These are phyloP conservation scores for Craspedostauros australis DNA, from an alignment of 108 stramenopile species.

Conservation along the genomic window DNA sequence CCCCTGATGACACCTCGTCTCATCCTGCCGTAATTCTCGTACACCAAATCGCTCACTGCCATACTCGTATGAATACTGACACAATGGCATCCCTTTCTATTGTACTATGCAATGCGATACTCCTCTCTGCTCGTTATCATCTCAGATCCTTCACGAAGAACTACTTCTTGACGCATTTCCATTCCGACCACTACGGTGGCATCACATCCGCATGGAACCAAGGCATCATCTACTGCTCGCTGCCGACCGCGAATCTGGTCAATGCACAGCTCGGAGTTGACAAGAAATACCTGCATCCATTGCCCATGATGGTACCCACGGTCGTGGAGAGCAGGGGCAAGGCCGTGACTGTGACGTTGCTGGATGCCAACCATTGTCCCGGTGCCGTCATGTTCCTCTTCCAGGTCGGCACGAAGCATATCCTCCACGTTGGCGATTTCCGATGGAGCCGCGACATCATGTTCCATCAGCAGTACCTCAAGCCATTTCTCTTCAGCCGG, in stretches of 20 bases:
- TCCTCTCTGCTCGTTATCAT: too few relatives aligned
- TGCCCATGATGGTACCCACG: slow-evolving; percentile 61
- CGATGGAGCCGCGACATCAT: slow-evolving; percentile 52
- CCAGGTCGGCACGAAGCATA: slow-evolving; percentile 45
- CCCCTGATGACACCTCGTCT: too few relatives aligned
- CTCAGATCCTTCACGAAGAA: slow-evolving; percentile 56
- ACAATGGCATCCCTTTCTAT: too few relatives aligned
- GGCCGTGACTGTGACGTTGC: slow-evolving; percentile 52
- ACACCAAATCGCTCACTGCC: too few relatives aligned
- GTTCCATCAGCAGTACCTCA: slow-evolving; percentile 41
- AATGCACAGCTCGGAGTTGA: slow-evolving; percentile 44
- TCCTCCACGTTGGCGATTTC: slow-evolving; percentile 75
- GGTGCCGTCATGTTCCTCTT: slow-evolving; percentile 90
- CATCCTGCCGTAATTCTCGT: too few relatives aligned
- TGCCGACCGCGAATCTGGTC: slow-evolving; percentile 57
- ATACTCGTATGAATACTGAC: too few relatives aligned
- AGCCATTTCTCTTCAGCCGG: slow-evolving; percentile 8
- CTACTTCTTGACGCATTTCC: slow-evolving; percentile 78
- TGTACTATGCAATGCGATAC: too few relatives aligned
- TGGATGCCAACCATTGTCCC: slow-evolving; percentile 79
- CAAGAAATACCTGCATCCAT: slow-evolving; percentile 51
- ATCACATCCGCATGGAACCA: slow-evolving; percentile 52
- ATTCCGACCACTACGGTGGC: slow-evolving; percentile 68
- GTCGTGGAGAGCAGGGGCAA: slow-evolving; percentile 44
- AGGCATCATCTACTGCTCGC: slow-evolving; percentile 72